These are phyloP conservation scores for Plenodomus lindquistii DNA, from an alignment of 2,329 filamentous ascomycete species.

Conservation along the genomic window DNA sequence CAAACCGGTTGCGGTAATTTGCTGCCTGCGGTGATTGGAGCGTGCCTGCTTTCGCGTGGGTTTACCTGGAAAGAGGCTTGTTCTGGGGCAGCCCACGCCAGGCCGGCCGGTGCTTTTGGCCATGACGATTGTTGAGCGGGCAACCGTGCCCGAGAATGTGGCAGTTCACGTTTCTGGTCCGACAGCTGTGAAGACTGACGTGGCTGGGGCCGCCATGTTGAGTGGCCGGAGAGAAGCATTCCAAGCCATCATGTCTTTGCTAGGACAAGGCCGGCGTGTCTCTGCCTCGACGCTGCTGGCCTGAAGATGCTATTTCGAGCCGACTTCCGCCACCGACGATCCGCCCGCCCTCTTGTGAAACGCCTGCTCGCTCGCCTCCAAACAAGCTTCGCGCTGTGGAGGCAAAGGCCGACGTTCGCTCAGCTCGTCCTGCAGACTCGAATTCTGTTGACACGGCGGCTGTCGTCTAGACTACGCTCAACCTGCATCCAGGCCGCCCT, in stretches of 20 bases:
- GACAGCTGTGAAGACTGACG: not conserved
- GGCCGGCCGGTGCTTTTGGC: not conserved
- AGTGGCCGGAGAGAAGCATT: not conserved
- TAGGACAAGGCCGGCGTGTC: not conserved
- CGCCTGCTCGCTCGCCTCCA: not conserved
- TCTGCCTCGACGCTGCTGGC: not conserved
- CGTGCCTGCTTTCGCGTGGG: conserved; percentile 15
- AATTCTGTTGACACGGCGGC: not conserved
- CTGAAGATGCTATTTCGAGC: not conserved
- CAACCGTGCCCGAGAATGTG: not conserved
- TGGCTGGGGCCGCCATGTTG: not conserved
- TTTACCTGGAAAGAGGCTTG: conserved; percentile 7
- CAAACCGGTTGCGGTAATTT: conserved; percentile 8
- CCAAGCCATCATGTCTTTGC: not conserved
- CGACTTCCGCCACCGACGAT: not conserved
- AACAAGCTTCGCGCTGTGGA: not conserved
- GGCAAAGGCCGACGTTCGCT: not conserved
- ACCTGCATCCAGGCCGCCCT: not conserved
- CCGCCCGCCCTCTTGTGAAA: not conserved
- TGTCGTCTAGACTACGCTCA: not conserved
- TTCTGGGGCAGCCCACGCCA: conserved; percentile 5
- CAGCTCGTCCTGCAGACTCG: not conserved
- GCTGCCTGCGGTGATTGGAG: conserved; percentile 5
- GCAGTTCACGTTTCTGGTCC: not conserved
- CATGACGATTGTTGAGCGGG: not conserved